Evolutionary conservation across 768 basidiomycete species (phyloP), one percentile per base, ranked within the genome.

Genomic region (Boletus pseudo-olivaceus): DNA sequence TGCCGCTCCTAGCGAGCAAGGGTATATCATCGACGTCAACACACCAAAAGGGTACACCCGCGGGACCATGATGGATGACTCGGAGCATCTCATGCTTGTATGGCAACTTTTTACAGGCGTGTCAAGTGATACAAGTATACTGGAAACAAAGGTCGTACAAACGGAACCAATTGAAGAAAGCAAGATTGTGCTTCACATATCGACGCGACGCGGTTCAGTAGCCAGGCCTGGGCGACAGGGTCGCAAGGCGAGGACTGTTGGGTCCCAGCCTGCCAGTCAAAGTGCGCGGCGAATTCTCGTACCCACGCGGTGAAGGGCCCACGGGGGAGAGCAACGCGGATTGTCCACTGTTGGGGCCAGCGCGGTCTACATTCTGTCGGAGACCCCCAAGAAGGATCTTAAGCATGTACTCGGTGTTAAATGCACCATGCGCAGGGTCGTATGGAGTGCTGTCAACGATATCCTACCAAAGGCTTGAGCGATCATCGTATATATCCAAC

Each of bases 401-500:
- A 17, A 72, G 32, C 70, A 70, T 70, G 54, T 72, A 70, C 42
- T 70, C 70, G 9, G 70, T 67, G 55, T 72, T 65, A 23, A 70
- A 70, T 5, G 43, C 54, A 53, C 70, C 70, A 5, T 65, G 54
- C 17, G 51, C 61, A 40, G 62, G 68, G 45, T 72, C 67, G 44
- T 55, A 79, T 9, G 72, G 72, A 5, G 76, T 76, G 35, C 76
- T 75, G 61, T 79, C 79, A 8, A 81, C 77, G 29, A 80, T 73
- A 54, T 81, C 79, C 66, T 78, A 55, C 41, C 10, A 17, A 45
- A 15, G 2, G 2, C 12, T 51, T 62, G 5, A 60, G 48, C 42
- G 5, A 30, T 19, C 20, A n/a, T 37, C 23, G 8, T 26, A 20
- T 10, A 34, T 10, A n/a, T 26, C n/a, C 8, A 29, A 17, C 0